Base-by-base conservation (phyloP, 2,329 filamentous ascomycete species). In the Neonectria faginata region DNA sequence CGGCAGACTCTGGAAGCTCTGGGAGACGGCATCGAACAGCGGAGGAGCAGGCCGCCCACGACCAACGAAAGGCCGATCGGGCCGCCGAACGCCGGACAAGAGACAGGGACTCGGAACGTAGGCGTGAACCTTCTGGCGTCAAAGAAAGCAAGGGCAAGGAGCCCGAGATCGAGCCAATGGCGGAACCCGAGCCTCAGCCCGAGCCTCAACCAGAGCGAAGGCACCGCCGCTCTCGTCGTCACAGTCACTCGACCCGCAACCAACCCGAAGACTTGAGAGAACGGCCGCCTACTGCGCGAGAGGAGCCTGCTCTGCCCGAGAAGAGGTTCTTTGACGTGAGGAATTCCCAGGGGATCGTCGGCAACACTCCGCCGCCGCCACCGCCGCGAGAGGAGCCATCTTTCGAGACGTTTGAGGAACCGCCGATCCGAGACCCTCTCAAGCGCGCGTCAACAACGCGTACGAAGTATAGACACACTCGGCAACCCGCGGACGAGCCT, bases 1-100 rank as follows among this genome's bases (percentile, higher is more conserved):
- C 82, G 3, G 76, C 78, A 18, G 81, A 82, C 63, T 77, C 78
- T 48, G 77, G 75, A 48, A 74, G 75, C 50, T 76, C 78, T 39
- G 69, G 73, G 27, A 73, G 73, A 60, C 74, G 70, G 57, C 78
- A 79, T 45, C 81, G 83, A 61, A 84, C 82, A 3, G 76, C 79
- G 2, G 83, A 86, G 66, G 83, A 86, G 68, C 83, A 85, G 64
- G 82, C 79, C 16, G 82, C 80, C 2, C 82, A 85, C 58, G 85
- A 87, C 2, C 81, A 73, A 66, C 81, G 81, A 63, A 86, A 82
- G 73, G 81, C 80, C 55, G 83, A 86, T 67, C 81, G 82, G 44
- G 44, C 67, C 22, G 68, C 67, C 22, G 68, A 73, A 36, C 29
- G 81, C 77, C 47, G 68, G 16, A 42, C 62, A 50, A 63, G 62